Base-by-base conservation (phyloP, 2,329 filamentous ascomycete genomes). In the Sarocladium brachiariae region DNA sequence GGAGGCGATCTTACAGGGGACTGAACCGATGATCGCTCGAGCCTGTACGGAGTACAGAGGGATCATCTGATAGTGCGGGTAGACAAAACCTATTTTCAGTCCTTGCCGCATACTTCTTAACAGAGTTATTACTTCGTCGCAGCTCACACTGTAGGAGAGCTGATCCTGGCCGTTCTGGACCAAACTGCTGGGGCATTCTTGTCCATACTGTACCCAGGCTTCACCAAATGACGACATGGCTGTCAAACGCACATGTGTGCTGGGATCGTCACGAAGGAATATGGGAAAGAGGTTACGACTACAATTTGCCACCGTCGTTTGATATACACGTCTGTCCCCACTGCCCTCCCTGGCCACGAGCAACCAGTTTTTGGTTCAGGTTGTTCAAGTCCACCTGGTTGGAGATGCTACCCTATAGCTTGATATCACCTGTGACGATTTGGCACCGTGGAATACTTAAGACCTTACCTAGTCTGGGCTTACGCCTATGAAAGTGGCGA, bases 301-400 rank as follows among this genome's bases (percentile, higher is more conserved):
- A 47, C 43, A 33, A 47, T 47, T 47, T 33, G 43, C 43, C 43
- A 47, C 43, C 43, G 4, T 47, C 24, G 43, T 13, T 47, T 47
- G 25, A 47, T 47, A 47, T 47, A 47, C 27, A 31, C 43, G 21
- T 19, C 27, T 11, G 18, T 3, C 43, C 43, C 43, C 25, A 16
- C 43, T 19, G 18, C 43, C 18, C 8, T 27, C 4, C 25, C 16
- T 21, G 43, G 11, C 10, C 25, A 47, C 25, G 43, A 19, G 8
- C 25, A 8, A 3, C n/a, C 39, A 10, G 13, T 8, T 11, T 9
- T 43, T 16, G 27, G n/a, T 7, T 27, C 4, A 11, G 14, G 8
- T 43, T 11, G 4, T 25, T 3, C 14, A 13, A n/a, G n/a, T n/a
- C n/a, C n/a, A n/a, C n/a, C n/a, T n/a, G n/a, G n/a, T n/a, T n/a